phyloP scores from a whole-genome alignment of 1,284 basidiomycete genomes.

The Sporisorium reilianum region DNA sequence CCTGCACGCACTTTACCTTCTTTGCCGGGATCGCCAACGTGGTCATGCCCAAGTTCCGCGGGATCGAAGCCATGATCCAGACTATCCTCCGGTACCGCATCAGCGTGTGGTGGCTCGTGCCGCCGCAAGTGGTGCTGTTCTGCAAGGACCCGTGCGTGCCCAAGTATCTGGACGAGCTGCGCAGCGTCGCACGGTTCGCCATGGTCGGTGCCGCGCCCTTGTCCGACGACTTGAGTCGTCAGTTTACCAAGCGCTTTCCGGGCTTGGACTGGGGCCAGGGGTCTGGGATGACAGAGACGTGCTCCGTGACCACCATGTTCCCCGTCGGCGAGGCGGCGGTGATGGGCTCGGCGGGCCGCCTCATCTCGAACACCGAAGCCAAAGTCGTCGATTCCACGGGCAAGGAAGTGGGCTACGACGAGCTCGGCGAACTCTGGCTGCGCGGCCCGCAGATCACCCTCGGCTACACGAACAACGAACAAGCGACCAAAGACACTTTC shows the following conservation, averaged over 20 bases:
- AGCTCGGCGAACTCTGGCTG: slow-evolving; percentile 68
- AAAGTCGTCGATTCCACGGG: slow-evolving; percentile 60
- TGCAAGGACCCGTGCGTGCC: slow-evolving; percentile 56
- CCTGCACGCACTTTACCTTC: slow-evolving; percentile 63
- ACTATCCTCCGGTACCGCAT: slow-evolving; percentile 61
- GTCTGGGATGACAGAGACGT: slow-evolving; percentile 63
- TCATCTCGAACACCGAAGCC: slow-evolving; percentile 61
- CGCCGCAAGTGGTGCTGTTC: slow-evolving; percentile 57
- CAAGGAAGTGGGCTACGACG: slow-evolving; percentile 65
- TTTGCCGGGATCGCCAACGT: slow-evolving; percentile 60
- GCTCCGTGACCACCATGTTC: slow-evolving; percentile 67
- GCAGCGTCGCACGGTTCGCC: slow-evolving; percentile 43
- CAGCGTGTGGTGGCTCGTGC: slow-evolving; percentile 58
- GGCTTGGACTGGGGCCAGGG: slow-evolving; percentile 61
- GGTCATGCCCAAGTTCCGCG: slow-evolving; percentile 55
- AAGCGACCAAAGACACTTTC: slow-evolving; percentile 64
- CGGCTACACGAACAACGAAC: slow-evolving; percentile 63
- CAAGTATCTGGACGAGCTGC: slow-evolving; percentile 57
- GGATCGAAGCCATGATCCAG: slow-evolving; percentile 60
- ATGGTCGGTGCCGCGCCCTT: slow-evolving; percentile 61
- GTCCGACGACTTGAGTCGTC: slow-evolving; percentile 57
- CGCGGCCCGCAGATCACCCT: slow-evolving; percentile 63
- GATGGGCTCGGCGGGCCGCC: slow-evolving; percentile 60
- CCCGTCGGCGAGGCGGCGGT: slow-evolving; percentile 63
- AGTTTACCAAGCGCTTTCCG: slow-evolving; percentile 51